Evolutionary conservation across 2,329 filamentous ascomycete genomes (phyloP), one percentile per base, ranked within the genome.

Genomic region (Cordyceps pruinosa): DNA sequence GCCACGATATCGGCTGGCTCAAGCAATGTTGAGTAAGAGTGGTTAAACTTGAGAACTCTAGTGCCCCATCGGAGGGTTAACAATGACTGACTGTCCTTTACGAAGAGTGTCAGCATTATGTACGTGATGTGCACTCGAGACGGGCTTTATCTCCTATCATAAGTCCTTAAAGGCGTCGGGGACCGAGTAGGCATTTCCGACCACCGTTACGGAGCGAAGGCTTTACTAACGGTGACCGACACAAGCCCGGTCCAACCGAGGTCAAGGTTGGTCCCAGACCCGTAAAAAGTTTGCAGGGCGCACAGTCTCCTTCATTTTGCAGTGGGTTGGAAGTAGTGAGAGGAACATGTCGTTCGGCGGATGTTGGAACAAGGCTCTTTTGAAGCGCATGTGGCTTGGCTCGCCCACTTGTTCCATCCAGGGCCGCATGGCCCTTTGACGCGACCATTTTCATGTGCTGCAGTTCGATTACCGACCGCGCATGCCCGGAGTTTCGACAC

Each of bases 161-260:
- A 57, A 51, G 23, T 51, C 55, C 55, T 57, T 51, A 19, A 25
- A 30, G 4, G 42, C n/a, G 25, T 59, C 57, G 57, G 57, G 28
- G 47, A 59, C 57, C 57, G 57, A 59, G 51, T 32, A 13, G 7
- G 0, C 15, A 51, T 39, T 26, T 55, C 52, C 51, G 57, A 56
- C 37, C 17, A 44, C 17, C 30, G 28, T 41, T 25, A 35, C 51
- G 34, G 52, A 59, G 42, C 21, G 19, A 51, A 58, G 57, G 49
- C 23, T 49, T 54, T 35, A 53, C 39, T 37, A 21, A 51, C 57
- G 57, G 52, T 51, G 57, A 59, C 57, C 57, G 57, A 59, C 52
- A 56, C 57, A 59, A 59, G 57, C 57, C 57, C 57, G 57, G 50
- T 59, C 34, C 51, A 59, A 59, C 57, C 52, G 57, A 59, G 57